phyloP scores from a whole-genome alignment of 371 early-diverging fungal genomes.

The Entomophthora muscae region DNA sequence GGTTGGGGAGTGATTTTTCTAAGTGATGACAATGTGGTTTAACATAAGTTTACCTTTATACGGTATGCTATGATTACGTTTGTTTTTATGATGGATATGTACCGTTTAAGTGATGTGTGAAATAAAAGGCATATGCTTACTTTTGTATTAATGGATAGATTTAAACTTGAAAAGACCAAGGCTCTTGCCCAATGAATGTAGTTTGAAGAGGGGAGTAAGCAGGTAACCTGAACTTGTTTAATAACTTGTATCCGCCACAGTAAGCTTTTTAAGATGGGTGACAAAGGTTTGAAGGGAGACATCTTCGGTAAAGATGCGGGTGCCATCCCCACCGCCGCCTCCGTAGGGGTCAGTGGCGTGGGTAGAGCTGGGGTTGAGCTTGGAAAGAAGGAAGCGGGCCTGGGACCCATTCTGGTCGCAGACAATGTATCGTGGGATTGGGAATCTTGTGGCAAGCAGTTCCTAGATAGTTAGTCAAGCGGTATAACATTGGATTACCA shows the following conservation, averaged over 20 bases:
- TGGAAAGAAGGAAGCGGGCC: slow-evolving; percentile 96
- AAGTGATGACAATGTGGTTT: too few relatives aligned
- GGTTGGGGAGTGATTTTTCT: too few relatives aligned
- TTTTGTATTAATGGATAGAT: too few relatives aligned
- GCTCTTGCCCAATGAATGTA: too few relatives aligned
- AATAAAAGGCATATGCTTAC: too few relatives aligned
- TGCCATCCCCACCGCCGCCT: slow-evolving; percentile 32
- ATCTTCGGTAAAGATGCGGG: slow-evolving; percentile 94
- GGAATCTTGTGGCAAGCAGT: slow-evolving; percentile 86
- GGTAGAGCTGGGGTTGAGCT: slow-evolving; percentile 97
- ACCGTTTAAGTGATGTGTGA: too few relatives aligned
- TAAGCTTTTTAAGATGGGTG: slow-evolving; percentile 84
- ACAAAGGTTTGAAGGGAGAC: slow-evolving; percentile 94
- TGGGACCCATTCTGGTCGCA: slow-evolving; percentile 97
- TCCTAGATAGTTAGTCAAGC: slow-evolving; percentile 38
- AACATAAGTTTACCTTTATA: too few relatives aligned
- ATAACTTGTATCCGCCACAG: slow-evolving; percentile 8
- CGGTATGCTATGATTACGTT: too few relatives aligned
- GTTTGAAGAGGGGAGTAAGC: too few relatives aligned
- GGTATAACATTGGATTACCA: slow-evolving; percentile 18
- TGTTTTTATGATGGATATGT: too few relatives aligned
- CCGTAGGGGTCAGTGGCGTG: slow-evolving; percentile 53
- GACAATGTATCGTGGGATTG: slow-evolving; percentile 96
- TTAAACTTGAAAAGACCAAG: too few relatives aligned
- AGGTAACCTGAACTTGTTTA: too few relatives aligned